Conservation (phyloP, 495 filamentous ascomycete species). For the Chaetomium fimeti region DNA sequence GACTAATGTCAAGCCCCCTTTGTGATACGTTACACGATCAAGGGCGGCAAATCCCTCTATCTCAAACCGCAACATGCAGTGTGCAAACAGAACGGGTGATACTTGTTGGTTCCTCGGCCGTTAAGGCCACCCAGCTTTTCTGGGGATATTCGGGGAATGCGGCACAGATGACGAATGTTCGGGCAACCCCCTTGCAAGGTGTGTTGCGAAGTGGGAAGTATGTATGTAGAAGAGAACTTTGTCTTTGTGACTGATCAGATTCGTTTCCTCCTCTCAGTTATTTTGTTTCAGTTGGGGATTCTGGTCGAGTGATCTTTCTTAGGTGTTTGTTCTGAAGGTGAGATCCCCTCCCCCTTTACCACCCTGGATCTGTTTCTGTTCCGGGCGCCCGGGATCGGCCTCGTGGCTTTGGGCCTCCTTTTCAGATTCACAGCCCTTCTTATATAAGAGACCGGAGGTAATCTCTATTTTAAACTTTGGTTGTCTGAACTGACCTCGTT, state of each 20-base stretch:
- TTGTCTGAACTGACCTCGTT: not conserved
- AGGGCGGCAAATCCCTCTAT: slow-evolving; percentile 2
- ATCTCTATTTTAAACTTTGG: not conserved
- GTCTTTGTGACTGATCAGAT: slow-evolving; percentile 3
- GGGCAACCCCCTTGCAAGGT: not conserved
- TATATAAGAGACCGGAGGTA: not conserved
- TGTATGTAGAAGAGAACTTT: not conserved
- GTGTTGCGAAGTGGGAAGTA: not conserved
- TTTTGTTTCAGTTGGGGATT: not conserved
- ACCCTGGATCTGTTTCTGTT: not conserved
- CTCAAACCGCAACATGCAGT: slow-evolving; percentile 9
- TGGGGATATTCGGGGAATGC: slow-evolving; percentile 1
- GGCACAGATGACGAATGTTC: not conserved
- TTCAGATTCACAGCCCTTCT: not conserved
- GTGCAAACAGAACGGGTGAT: not conserved
- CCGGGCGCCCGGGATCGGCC: slow-evolving; percentile 1
- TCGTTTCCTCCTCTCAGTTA: not conserved
- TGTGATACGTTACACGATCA: slow-evolving; percentile 5
- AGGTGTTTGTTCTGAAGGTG: slow-evolving; percentile 7
- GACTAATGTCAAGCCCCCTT: not conserved
- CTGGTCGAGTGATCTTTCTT: not conserved
- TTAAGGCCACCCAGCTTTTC: not conserved
- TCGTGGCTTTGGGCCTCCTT: not conserved
- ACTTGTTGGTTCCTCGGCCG: not conserved
- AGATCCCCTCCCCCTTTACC: slow-evolving; percentile 1